Evolutionary conservation across 2,329 filamentous ascomycete genomes (phyloP).

Genomic region (Alternaria dauci): DNA sequence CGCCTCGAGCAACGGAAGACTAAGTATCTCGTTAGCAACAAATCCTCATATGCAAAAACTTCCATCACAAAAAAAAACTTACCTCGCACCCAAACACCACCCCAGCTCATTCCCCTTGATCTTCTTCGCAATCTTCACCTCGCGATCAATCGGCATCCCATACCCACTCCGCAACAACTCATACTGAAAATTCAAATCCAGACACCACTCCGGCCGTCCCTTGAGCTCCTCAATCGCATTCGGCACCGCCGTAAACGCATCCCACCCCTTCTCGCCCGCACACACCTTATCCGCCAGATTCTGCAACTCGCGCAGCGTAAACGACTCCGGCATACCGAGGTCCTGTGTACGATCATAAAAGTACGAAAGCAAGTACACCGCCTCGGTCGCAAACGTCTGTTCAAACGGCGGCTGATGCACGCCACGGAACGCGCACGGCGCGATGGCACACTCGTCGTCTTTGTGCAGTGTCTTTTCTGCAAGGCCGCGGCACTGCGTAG

Average conservation of each 20-base stretch:
- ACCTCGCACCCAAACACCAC: constrained; percentile 98
- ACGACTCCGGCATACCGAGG: constrained; percentile 97
- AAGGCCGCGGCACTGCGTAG: constrained; percentile 87
- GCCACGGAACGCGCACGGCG: constrained; percentile 98
- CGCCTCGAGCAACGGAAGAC: constrained; percentile 82
- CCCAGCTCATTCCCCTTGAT: constrained; percentile 96
- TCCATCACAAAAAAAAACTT: too few species aligned
- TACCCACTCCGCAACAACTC: constrained; percentile 93
- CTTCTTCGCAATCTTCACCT: constrained; percentile 99
- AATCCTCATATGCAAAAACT: too few species aligned
- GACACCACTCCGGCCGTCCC: constrained; percentile 86
- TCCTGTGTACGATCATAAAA: constrained; percentile 96
- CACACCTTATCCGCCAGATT: constrained; percentile 87
- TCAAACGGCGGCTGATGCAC: constrained; percentile 90
- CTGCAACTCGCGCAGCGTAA: constrained; percentile 88
- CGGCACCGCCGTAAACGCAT: constrained; percentile 77
- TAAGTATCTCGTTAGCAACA: constrained; percentile 50
- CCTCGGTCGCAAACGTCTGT: constrained; percentile 91
- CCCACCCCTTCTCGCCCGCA: constrained; percentile 78
- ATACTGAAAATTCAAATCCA: constrained; percentile 97
- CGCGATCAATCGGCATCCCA: constrained; percentile 95
- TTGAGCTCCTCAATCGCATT: constrained; percentile 81
- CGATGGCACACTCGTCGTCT: constrained; percentile 78
- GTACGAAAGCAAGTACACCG: constrained; percentile 96
- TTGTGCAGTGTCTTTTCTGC: constrained; percentile 93